Conservation (phyloP, 2,329 filamentous ascomycete genomes). For the Xylaria sp. region DNA sequence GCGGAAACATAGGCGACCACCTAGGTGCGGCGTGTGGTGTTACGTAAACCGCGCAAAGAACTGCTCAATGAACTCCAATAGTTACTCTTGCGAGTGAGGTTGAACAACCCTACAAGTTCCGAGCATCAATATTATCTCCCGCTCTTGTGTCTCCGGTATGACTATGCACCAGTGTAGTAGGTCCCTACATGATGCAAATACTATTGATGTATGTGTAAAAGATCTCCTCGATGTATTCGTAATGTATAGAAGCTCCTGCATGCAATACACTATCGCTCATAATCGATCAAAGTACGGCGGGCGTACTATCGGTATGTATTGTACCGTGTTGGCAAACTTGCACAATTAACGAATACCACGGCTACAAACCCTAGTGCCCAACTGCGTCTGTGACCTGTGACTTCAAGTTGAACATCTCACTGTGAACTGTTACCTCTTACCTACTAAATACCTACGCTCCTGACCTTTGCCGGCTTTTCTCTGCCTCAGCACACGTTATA, state of each 20-base stretch:
- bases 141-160: background rate
- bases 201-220: background rate
- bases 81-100: background rate
- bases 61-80: background rate
- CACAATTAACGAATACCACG: constrained; percentile 11
- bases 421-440: background rate
- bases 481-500: no score
- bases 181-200: background rate
- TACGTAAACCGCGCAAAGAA: background rate
- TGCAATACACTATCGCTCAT: constrained; percentile 22
- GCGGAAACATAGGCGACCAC: background rate
- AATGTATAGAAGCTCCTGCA: background rate
- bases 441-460: background rate
- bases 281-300: no score
- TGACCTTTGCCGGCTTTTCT: no score
- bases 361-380: constrained; percentile 7
- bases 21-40: background rate
- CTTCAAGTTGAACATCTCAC: constrained; percentile 7
- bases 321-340: constrained; percentile 8
- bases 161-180: background rate
- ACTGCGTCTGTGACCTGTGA: constrained; percentile 15
- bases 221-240: background rate
- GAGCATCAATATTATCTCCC: background rate
- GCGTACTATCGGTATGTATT: no score
- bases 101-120: background rate